Evolutionary conservation across 805 yeast species (phyloP).

Genomic region (Candida endomychidarum): DNA sequence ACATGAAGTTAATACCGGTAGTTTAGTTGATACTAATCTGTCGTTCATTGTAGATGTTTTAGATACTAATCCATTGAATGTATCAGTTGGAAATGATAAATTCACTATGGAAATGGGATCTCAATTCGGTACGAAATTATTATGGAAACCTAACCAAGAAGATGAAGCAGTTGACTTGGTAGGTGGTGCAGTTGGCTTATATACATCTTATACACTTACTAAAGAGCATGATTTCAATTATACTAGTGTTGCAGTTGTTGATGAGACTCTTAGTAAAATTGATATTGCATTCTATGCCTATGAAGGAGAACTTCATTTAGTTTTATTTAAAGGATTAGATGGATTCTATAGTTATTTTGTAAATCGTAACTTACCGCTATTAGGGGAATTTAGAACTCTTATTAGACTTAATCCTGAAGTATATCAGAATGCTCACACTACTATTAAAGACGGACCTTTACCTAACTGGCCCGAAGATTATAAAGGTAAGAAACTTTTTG

Average conservation of each 20-base stretch:
- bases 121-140: constrained; percentile 10
- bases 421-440: constrained; percentile 12
- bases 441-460: constrained; percentile 11
- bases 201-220: constrained; percentile 8
- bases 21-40: constrained; percentile 1
- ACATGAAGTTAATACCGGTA: background rate
- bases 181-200: constrained; percentile 11
- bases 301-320: constrained; percentile 13
- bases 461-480: constrained; percentile 13
- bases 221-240: constrained; percentile 8
- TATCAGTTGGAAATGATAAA: constrained; percentile 12
- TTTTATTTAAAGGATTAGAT: constrained; percentile 12
- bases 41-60: constrained; percentile 5
- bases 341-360: constrained; percentile 13
- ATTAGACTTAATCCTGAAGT: constrained; percentile 12
- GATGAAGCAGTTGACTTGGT: constrained; percentile 12
- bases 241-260: constrained; percentile 7
- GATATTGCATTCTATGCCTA: constrained; percentile 9
- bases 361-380: constrained; percentile 8
- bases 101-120: constrained; percentile 12
- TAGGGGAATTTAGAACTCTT: constrained; percentile 12
- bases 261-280: constrained; percentile 1
- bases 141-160: constrained; percentile 9
- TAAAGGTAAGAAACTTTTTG: constrained; percentile 9
- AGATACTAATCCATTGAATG: constrained; percentile 1